A percentile compares a stretch with the other conserved stretches of the same genome.
phyloP scores from a whole-genome alignment of 306 rosid species.

The Betula pendula region DNA sequence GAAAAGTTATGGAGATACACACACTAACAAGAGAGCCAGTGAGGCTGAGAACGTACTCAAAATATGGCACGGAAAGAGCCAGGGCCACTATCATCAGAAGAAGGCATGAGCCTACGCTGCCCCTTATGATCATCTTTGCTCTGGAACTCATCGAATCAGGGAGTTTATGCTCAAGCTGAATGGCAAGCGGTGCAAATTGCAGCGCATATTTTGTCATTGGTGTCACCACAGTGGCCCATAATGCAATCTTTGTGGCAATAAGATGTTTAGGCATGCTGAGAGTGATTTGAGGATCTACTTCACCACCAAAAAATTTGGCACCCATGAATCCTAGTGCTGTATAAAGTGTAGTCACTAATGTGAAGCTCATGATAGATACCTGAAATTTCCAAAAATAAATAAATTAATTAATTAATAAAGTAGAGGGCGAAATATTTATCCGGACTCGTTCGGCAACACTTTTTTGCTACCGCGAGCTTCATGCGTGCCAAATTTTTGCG shows the following conservation, averaged over 20 bases:
- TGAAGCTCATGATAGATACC: conserved; percentile 74
- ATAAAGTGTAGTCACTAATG: conserved; percentile 46
- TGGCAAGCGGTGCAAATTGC: conserved; percentile 67
- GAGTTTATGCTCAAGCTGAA: conserved; percentile 59
- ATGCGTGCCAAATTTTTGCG: no score
- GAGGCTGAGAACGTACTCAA: conserved; percentile 65
- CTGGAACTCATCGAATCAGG: conserved; percentile 46
- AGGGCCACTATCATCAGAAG: conserved; percentile 50
- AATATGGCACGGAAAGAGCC: conserved; percentile 68
- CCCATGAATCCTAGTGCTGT: conserved; percentile 57
- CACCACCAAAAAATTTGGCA: conserved; percentile 62
- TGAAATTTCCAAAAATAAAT: conserved; percentile 30
- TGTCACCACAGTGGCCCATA: conserved; percentile 74
- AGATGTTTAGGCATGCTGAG: conserved; percentile 65
- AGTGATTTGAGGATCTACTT: conserved; percentile 65
- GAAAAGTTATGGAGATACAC: conserved; percentile 47
- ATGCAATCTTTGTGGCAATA: conserved; percentile 54
- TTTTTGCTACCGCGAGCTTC: no score
- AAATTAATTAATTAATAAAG: neutral
- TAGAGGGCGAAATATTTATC: no score
- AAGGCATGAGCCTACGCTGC: conserved; percentile 47
- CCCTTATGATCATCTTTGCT: conserved; percentile 44
- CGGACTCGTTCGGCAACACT: no score
- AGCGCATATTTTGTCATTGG: conserved; percentile 85
- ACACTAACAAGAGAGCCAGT: conserved; percentile 69